A percentile compares a stretch with the other conserved stretches of the same genome.
Conservation (phyloP, 441 rosid genomes). For the Aleurites moluccanus region DNA sequence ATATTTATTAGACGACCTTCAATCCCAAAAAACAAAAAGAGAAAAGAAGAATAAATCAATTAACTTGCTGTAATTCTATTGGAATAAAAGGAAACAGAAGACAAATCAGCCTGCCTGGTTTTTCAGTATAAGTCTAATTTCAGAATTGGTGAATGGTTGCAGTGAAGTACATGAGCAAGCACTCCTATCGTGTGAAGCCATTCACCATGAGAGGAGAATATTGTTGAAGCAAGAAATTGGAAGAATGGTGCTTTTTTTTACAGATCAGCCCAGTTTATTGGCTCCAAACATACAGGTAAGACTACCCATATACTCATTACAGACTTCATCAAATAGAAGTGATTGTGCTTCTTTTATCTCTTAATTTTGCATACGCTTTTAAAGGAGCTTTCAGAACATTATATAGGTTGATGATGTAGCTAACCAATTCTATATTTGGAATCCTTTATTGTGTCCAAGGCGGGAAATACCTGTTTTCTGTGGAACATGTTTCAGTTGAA, state of each 20-base stretch:
- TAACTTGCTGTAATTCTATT: background rate
- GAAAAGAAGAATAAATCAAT: background rate
- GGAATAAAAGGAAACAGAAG: background rate
- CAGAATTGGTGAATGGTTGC: conserved; percentile 37
- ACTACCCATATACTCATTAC: conserved; percentile 1
- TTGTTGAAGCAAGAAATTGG: conserved; percentile 96
- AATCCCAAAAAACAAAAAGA: background rate
- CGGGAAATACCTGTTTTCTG: background rate
- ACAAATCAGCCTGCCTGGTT: background rate
- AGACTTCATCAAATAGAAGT: background rate
- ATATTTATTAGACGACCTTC: background rate
- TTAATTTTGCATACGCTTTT: background rate
- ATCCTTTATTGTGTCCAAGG: background rate
- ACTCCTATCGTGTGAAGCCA: conserved; percentile 68
- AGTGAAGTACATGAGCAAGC: conserved; percentile 99
- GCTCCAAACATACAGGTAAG: conserved; percentile 98
- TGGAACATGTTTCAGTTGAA: background rate
- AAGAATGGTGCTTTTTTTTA: conserved; percentile 96
- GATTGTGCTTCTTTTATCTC: background rate
- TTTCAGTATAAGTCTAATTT: conserved; percentile 20
- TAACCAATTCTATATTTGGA: background rate
- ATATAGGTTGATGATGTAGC: background rate
- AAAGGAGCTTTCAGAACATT: background rate
- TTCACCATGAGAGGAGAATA: conserved; percentile 92
- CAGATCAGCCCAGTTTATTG: conserved; percentile 98